Percentiles rank a stretch among this genome's conserved stretches.
Conservation (phyloP, 352 stramenopile species). For the Pythium sp. region DNA sequence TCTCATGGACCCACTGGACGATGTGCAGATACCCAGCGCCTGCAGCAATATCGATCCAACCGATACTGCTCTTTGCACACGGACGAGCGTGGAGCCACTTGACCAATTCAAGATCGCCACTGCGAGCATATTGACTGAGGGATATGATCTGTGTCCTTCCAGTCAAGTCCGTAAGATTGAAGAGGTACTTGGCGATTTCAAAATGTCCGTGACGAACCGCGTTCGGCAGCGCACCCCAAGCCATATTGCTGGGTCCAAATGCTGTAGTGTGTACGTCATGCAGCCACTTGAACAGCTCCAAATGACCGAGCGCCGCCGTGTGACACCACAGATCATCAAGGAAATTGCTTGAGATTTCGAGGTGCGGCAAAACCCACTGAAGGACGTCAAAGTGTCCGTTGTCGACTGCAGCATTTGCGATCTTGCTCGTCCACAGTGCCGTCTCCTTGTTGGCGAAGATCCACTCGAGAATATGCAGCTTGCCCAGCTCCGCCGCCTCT, state of each 20-base stretch:
- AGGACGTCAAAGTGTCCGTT: neutral
- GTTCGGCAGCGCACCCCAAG: neutral
- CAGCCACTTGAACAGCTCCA: constrained; percentile 7
- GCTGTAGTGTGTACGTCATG: neutral
- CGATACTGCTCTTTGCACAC: neutral
- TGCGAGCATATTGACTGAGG: neutral
- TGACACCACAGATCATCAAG: neutral
- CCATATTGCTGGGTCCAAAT: no score
- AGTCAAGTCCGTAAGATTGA: neutral
- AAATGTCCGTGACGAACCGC: neutral
- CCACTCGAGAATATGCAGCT: neutral
- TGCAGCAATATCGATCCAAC: neutral
- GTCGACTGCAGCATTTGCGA: neutral
- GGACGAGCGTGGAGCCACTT: neutral
- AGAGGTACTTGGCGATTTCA: constrained; percentile 2
- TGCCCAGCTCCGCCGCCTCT: neutral
- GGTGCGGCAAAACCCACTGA: neutral
- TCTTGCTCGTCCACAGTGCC: neutral
- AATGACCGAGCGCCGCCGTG: neutral
- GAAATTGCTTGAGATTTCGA: neutral
- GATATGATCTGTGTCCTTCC: neutral
- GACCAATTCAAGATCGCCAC: neutral
- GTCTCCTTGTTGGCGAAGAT: neutral
- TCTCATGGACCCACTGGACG: neutral
- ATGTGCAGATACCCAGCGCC: neutral